Percentiles rank a stretch among this genome's conserved stretches.
Evolutionary conservation across 2,329 filamentous ascomycete genomes (phyloP).

Genomic region (Eutypella sp.): DNA sequence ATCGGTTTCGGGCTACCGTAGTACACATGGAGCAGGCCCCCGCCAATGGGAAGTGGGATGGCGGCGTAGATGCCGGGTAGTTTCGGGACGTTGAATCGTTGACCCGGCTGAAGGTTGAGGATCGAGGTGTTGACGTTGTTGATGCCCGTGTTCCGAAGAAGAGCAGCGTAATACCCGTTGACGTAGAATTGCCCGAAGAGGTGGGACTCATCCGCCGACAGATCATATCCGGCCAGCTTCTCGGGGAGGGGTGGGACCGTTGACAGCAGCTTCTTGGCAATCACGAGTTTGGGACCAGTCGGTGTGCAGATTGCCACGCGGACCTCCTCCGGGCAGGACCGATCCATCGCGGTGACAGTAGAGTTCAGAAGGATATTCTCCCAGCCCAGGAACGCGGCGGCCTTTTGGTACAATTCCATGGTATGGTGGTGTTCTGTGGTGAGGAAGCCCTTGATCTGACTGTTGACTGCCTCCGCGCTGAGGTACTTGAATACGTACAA

Average conservation of each 20-base stretch:
- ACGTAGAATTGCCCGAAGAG: slow-evolving; percentile 32
- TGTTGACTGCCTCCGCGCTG: too few species aligned
- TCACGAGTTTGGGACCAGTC: slow-evolving; percentile 23
- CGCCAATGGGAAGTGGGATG: not conserved
- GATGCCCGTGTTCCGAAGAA: slow-evolving; percentile 33
- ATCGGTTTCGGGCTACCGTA: not conserved
- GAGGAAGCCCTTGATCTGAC: too few species aligned
- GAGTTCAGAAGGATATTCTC: not conserved
- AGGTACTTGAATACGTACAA: slow-evolving; percentile 1
- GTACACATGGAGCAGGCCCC: not conserved
- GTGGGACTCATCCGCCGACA: slow-evolving; percentile 24
- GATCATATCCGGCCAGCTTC: slow-evolving; percentile 30
- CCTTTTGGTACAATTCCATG: too few species aligned
- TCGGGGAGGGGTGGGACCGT: slow-evolving; percentile 33
- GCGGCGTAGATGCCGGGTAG: not conserved
- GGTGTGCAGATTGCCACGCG: slow-evolving; percentile 25
- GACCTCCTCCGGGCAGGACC: slow-evolving; percentile 11
- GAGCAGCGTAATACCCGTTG: slow-evolving; percentile 30
- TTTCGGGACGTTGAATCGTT: not conserved
- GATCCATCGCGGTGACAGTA: not conserved
- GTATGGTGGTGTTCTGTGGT: too few species aligned
- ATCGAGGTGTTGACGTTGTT: too few species aligned
- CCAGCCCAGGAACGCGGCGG: too few species aligned
- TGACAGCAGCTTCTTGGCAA: slow-evolving; percentile 34
- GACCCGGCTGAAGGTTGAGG: too few species aligned